phyloP scores from a whole-genome alignment of 1,284 basidiomycete genomes.

The Heliocybe sulcata region DNA sequence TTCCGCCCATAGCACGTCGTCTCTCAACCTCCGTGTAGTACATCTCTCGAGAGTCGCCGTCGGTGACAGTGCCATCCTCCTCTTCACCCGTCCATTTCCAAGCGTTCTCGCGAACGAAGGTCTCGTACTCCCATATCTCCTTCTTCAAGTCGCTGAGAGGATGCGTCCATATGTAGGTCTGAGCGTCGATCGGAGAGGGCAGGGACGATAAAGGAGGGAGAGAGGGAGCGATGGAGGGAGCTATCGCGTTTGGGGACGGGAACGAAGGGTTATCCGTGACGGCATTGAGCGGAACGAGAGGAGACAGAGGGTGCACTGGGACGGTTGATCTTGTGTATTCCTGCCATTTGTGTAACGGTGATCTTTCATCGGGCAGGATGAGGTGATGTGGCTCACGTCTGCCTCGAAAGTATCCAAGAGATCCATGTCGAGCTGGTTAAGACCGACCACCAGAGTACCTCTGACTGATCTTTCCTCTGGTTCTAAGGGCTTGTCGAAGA shows the following conservation, averaged over 20 bases:
- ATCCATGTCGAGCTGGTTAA: conserved; percentile 50
- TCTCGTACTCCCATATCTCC: conserved; percentile 70
- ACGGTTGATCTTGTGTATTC: conserved; percentile 62
- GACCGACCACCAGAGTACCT: conserved; percentile 64
- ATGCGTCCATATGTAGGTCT: conserved; percentile 69
- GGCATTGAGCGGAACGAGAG: conserved; percentile 26
- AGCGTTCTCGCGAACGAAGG: conserved; percentile 62
- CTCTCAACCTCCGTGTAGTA: conserved; percentile 4
- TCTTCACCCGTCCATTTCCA: conserved; percentile 62
- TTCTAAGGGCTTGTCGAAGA: conserved; percentile 37
- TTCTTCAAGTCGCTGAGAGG: conserved; percentile 40
- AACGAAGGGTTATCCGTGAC: conserved; percentile 3
- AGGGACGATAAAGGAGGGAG: conserved; percentile 31
- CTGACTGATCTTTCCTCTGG: conserved; percentile 51
- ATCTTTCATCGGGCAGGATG: background rate
- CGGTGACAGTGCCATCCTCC: conserved; percentile 3
- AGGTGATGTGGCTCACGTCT: conserved; percentile 39
- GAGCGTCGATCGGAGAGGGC: conserved; percentile 31
- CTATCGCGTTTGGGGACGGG: conserved; percentile 21
- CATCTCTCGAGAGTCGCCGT: background rate
- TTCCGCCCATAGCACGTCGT: background rate
- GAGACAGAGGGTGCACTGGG: conserved; percentile 43
- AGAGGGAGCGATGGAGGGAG: conserved; percentile 32
- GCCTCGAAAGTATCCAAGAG: conserved; percentile 77
- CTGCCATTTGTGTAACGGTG: conserved; percentile 27